Base-by-base conservation (phyloP, 1,139 yeast genomes). In the Pichia sp. region DNA sequence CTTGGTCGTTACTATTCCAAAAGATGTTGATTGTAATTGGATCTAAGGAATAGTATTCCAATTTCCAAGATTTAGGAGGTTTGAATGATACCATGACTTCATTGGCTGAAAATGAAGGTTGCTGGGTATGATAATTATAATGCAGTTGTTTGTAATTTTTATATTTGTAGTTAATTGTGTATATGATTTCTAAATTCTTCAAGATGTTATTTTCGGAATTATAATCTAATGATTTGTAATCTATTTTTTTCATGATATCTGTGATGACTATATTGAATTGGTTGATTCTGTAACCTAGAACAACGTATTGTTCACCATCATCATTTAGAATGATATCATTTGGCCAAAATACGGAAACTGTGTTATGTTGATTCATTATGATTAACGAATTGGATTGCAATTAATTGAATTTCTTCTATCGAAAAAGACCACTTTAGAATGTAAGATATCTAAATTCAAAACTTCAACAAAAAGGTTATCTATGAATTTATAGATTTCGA, bases 41-140 rank as follows among this genome's bases (percentile, higher is more conserved):
- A 21, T 75, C 70, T 5, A 86, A 67, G 0, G 97, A 83, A 56
- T 82, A 85, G 63, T 86, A 89, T 58, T 91, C 96, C 73, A 93
- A 76, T 52, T 79, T 76, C 38, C 73, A 72, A 22, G 86, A 81
- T 44, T 79, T 76, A 0, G 98, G 98, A 1, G 95, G 87, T 31
- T 79, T 78, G 63, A 82, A 91, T 17, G 77, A 58, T 2, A 91
- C 70, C 1, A 88, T 34, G 34, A 53, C 57, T 33, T 59, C 59
- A 30, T 55, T 40, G 1, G 38, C 14, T 4, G 42, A 27, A 15
- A 60, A 17, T 3, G 50, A 20, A 1, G 65, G 66, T 10, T 12
- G 37, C 15, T 48, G 34, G 9, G 24, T 17, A 11, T 35, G 17
- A 36, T 42, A 31, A 47, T 57, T 54, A 38, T 51, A 53, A 20